A percentile compares a stretch with the other conserved stretches of the same genome.
Conservation (phyloP, 371 early-diverging fungal genomes). For the Zychaea mexicana region DNA sequence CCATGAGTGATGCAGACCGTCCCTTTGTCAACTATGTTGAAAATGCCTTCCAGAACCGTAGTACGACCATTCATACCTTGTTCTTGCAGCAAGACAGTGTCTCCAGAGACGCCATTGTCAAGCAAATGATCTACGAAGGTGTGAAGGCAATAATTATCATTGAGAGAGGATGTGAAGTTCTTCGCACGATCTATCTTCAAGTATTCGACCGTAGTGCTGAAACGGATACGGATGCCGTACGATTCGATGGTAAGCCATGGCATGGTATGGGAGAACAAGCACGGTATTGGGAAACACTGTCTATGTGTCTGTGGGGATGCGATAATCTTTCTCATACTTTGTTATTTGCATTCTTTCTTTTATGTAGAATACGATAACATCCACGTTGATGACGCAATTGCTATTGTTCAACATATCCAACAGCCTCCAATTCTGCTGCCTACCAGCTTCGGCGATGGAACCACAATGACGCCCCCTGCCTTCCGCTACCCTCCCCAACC, state of each 20-base stretch:
- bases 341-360: background rate
- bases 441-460: background rate
- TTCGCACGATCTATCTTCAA: slow-evolving; percentile 31
- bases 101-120: slow-evolving; percentile 11
- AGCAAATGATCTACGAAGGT: slow-evolving; percentile 52
- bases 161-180: slow-evolving; percentile 36
- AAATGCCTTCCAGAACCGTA: slow-evolving; percentile 1
- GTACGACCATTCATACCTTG: background rate
- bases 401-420: slow-evolving; percentile 19
- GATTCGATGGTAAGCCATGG: slow-evolving; percentile 29
- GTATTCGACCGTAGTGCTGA: slow-evolving; percentile 24
- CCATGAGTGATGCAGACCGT: slow-evolving; percentile 17
- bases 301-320: background rate
- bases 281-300: too few relatives aligned
- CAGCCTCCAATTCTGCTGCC: background rate
- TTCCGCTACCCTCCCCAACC: background rate
- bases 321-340: background rate
- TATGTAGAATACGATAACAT: slow-evolving; percentile 26
- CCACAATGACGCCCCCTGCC: background rate
- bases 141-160: slow-evolving; percentile 51
- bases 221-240: slow-evolving; percentile 15
- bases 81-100: background rate
- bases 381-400: slow-evolving; percentile 27
- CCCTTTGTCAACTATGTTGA: slow-evolving; percentile 17
- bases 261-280: background rate